Evolutionary conservation across 805 yeast species (phyloP), one percentile per base, ranked within the genome.

Genomic region (Saturnispora sanitii): DNA sequence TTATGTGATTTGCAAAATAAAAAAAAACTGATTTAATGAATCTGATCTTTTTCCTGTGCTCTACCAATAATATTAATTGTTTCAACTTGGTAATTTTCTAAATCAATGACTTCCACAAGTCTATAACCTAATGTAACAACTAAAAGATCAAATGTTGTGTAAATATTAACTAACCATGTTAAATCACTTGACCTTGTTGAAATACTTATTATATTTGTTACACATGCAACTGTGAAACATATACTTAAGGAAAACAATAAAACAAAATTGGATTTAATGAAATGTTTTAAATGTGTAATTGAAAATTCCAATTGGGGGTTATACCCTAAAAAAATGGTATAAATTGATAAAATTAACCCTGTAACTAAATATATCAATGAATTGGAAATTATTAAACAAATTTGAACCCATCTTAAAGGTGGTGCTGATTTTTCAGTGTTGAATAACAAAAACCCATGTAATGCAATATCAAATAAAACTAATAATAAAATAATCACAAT

Each of bases 1-100:
- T n/a, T 47, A 54, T 61, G 41, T 53, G 63, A 69, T 64, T 58
- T 60, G 48, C 49, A 46, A 45, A 56, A 50, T 53, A 60, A 63
- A 62, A 60, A 63, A 62, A 66, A 58, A 70, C 75, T 70, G 75
- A 70, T 70, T 70, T 70, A 68, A 68, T 68, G 73, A 68, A 60
- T 67, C 73, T 68, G 73, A 68, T 12, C 6, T 12, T 11, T 12
- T 11, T 27, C 6, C 6, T 27, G n/a, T 46, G 47, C 33, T 54
- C 62, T 27, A 11, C 42, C 42, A n/a, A 39, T 20, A 33, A 39
- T 39, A 6, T 35, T 35, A 21, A 17, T 25, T 17, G 19, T 36
- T 25, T 40, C 43, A n/a, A n/a, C 35, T 8, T 23, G 20, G 30
- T 32, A 29, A 30, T 40, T 36, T 18, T 40, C 43, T 15, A 20